These are phyloP conservation scores for Aureobasidium lini DNA, from an alignment of 2,329 filamentous ascomycete species.

Conservation along the genomic window DNA sequence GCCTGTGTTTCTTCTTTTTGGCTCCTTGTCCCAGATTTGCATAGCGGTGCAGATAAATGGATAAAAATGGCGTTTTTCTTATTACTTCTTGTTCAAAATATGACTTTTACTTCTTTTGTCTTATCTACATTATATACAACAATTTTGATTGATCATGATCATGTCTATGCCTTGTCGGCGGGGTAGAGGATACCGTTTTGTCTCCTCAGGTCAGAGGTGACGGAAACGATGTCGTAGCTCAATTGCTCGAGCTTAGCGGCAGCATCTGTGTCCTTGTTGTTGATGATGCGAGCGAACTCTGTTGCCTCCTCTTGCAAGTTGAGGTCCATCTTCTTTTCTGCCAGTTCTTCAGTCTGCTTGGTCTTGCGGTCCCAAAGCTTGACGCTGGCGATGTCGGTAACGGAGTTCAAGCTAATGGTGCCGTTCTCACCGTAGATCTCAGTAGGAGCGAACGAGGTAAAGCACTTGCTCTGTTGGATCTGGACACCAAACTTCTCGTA, in stretches of 20 bases:
- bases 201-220: slow-evolving; percentile 37
- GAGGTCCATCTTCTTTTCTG: slow-evolving; percentile 32
- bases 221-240: slow-evolving; percentile 34
- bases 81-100: background rate
- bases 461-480: slow-evolving; percentile 39
- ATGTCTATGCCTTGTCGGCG: slow-evolving; percentile 14
- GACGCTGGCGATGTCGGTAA: slow-evolving; percentile 39
- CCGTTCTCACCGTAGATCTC: slow-evolving; percentile 44
- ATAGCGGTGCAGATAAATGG: background rate
- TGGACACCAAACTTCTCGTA: slow-evolving; percentile 39
- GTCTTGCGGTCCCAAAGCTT: slow-evolving; percentile 36
- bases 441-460: slow-evolving; percentile 35
- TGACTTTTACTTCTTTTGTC: background rate
- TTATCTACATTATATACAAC: slow-evolving; percentile 1
- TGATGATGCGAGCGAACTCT: slow-evolving; percentile 39
- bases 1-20: too few relatives aligned
- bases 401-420: slow-evolving; percentile 36
- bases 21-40: background rate
- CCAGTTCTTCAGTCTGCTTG: slow-evolving; percentile 36
- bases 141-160: background rate
- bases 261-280: slow-evolving; percentile 31
- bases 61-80: background rate
- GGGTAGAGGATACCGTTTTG: slow-evolving; percentile 36
- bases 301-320: slow-evolving; percentile 42
- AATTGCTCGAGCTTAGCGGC: slow-evolving; percentile 33